Conservation (phyloP, 1,284 basidiomycete species). For the Inonotus obliquus region DNA sequence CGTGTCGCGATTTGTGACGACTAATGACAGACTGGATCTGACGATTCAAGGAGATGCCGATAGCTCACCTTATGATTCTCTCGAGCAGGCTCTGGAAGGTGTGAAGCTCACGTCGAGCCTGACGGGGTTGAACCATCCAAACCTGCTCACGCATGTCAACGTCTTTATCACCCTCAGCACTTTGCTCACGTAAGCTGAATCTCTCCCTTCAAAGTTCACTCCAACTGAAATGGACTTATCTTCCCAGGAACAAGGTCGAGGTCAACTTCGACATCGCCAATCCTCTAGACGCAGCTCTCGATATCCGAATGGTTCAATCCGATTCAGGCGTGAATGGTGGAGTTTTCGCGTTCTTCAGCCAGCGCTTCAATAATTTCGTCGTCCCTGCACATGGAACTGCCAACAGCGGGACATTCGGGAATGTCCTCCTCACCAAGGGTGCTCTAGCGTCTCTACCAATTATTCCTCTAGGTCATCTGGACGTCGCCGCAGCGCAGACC, state of each 20-base stretch:
- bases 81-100: constrained; percentile 53
- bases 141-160: constrained; percentile 40
- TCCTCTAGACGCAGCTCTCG: constrained; percentile 51
- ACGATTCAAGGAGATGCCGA: constrained; percentile 53
- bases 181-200: constrained; percentile 30
- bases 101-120: constrained; percentile 49
- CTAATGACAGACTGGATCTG: constrained; percentile 40
- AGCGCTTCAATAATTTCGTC: constrained; percentile 48
- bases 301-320: constrained; percentile 51
- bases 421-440: constrained; percentile 56
- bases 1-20: constrained; percentile 52
- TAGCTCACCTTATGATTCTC: constrained; percentile 61
- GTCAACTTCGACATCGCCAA: constrained; percentile 58
- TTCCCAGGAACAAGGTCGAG: constrained; percentile 38
- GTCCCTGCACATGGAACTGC: constrained; percentile 52
- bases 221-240: neutral
- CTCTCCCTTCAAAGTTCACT: neutral
- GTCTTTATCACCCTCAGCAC: constrained; percentile 48
- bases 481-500: constrained; percentile 47
- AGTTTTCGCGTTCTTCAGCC: constrained; percentile 53
- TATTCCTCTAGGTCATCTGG: constrained; percentile 48
- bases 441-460: constrained; percentile 49
- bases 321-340: constrained; percentile 48
- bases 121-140: constrained; percentile 40
- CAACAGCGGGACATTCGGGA: constrained; percentile 49